Conservation (phyloP, 2,329 filamentous ascomycete species). For the Epichloe coenophiala region DNA sequence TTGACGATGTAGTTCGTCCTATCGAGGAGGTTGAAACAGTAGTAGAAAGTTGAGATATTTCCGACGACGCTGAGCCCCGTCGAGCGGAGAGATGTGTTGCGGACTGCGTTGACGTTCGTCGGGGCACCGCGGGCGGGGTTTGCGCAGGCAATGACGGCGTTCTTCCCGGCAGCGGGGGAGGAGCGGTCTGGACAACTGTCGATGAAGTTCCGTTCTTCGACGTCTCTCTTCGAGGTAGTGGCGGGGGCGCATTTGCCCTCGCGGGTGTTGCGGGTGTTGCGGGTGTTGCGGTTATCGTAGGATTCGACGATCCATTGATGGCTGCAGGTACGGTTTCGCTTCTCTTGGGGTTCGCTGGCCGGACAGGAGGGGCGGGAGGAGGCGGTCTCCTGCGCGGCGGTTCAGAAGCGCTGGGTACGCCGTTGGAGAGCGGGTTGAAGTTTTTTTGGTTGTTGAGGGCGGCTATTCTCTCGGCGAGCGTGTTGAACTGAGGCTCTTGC, state of each 20-base stretch:
- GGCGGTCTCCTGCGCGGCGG: constrained; percentile 28
- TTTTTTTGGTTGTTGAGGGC: constrained; percentile 49
- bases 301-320: constrained; percentile 6
- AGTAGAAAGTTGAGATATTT: constrained; percentile 40
- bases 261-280: constrained; percentile 25
- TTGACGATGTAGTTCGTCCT: constrained; percentile 32
- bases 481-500: constrained; percentile 48
- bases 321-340: constrained; percentile 21
- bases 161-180: constrained; percentile 22
- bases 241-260: constrained; percentile 22
- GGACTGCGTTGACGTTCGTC: constrained; percentile 32
- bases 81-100: constrained; percentile 24
- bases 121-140: constrained; percentile 36
- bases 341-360: constrained; percentile 23
- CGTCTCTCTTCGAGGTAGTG: constrained; percentile 21
- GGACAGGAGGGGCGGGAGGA: constrained; percentile 27
- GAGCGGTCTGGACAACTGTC: constrained; percentile 11
- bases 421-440: constrained; percentile 25
- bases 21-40: constrained; percentile 39
- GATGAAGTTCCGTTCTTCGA: constrained; percentile 6
- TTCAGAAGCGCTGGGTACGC: constrained; percentile 17
- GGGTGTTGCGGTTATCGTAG: constrained; percentile 24
- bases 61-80: constrained; percentile 44
- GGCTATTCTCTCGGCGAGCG: constrained; percentile 48
- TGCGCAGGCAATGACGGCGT: constrained; percentile 17